These are phyloP conservation scores for Trichoderma breve DNA, from an alignment of 2,329 filamentous ascomycete genomes.

Conservation along the genomic window DNA sequence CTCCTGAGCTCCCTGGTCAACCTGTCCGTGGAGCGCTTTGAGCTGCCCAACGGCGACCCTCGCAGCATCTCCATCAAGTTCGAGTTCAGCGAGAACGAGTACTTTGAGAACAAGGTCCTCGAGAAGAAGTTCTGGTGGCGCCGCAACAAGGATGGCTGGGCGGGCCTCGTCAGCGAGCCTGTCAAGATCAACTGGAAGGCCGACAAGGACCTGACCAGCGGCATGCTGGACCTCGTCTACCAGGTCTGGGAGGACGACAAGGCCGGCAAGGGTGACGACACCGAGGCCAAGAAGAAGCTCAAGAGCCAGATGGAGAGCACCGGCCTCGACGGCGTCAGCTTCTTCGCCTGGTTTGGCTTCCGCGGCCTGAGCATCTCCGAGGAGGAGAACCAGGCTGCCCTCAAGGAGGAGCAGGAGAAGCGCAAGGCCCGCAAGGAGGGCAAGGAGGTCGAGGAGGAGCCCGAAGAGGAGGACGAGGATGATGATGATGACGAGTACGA, in stretches of 20 bases:
- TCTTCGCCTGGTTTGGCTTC: conserved; percentile 90
- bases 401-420: conserved; percentile 31
- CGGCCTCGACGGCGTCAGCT: conserved; percentile 66
- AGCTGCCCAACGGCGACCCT: conserved; percentile 74
- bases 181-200: conserved; percentile 83
- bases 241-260: conserved; percentile 63
- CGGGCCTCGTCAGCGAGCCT: conserved; percentile 81
- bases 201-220: conserved; percentile 77
- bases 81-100: conserved; percentile 76
- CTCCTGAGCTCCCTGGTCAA: conserved; percentile 66
- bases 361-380: conserved; percentile 66
- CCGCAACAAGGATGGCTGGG: conserved; percentile 63
- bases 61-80: conserved; percentile 76
- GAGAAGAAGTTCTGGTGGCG: conserved; percentile 94
- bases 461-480: conserved; percentile 48
- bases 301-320: conserved; percentile 57
- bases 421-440: conserved; percentile 49
- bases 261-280: conserved; percentile 44
- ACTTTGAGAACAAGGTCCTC: conserved; percentile 73
- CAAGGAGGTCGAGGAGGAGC: conserved; percentile 49
- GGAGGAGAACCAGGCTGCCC: conserved; percentile 45
- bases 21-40: conserved; percentile 75
- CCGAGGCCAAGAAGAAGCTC: conserved; percentile 49
- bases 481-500: conserved; percentile 66
- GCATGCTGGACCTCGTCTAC: conserved; percentile 71